phyloP scores from a whole-genome alignment of 1,139 yeast genomes.

The Suhomyces anneliseae region DNA sequence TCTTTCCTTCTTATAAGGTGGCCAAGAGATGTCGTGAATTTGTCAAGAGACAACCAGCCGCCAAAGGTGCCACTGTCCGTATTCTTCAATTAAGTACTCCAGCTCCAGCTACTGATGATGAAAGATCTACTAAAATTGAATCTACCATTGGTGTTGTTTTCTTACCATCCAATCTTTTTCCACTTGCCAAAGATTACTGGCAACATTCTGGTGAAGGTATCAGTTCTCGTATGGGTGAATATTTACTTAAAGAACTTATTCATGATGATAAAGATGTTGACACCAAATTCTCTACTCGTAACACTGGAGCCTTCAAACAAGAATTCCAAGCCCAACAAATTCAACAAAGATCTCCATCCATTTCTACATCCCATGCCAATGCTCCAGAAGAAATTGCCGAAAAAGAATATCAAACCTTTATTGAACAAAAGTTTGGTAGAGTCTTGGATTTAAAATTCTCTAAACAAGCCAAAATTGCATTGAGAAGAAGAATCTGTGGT shows the following conservation, averaged over 20 bases:
- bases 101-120: constrained; percentile 60
- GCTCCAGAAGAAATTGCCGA: constrained; percentile 32
- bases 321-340: constrained; percentile 42
- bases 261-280: constrained; percentile 18
- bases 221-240: constrained; percentile 86
- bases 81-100: constrained; percentile 80
- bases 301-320: constrained; percentile 22
- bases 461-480: constrained; percentile 69
- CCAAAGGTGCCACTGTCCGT: constrained; percentile 42
- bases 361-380: constrained; percentile 18
- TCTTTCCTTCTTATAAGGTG: constrained; percentile 74
- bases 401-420: constrained; percentile 64
- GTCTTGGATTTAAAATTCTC: constrained; percentile 78
- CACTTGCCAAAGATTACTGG: constrained; percentile 86
- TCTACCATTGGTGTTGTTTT: constrained; percentile 76
- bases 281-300: neutral
- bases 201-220: constrained; percentile 96
- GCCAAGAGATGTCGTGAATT: constrained; percentile 88
- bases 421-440: constrained; percentile 90
- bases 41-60: constrained; percentile 40
- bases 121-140: constrained; percentile 57
- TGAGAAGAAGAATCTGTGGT: constrained; percentile 74
- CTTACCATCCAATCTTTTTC: constrained; percentile 56
- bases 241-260: constrained; percentile 64
- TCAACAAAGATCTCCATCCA: constrained; percentile 32